Base-by-base conservation (phyloP, 129 eudicot species). In the Tagetes patula region DNA sequence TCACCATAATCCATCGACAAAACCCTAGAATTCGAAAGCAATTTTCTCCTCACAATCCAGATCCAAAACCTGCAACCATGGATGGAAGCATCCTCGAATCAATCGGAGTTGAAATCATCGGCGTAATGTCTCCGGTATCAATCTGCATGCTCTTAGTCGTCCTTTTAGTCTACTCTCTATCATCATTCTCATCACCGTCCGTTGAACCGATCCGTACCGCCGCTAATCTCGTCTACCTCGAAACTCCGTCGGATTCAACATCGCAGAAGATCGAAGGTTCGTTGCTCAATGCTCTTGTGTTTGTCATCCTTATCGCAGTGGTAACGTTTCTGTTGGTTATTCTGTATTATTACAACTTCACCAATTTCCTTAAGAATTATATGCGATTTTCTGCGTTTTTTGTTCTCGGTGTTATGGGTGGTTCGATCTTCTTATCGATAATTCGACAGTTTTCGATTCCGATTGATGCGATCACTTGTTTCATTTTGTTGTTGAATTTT, bases 131-230 rank as follows among this genome's bases (percentile, higher is more conserved):
- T 7, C 99, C 99, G 14, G 99, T 95, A 36, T 95, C 99, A 41
- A 87, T 90, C 59, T 90, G 97, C 72, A 95, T 95, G 99, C 76
- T 95, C 50, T 61, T 88, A n/a, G 99, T 95, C 20, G 96, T 90
- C 85, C 91, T 95, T 13, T 70, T 94, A 37, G 94, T 95, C 76
- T 87, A 82, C 90, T 58, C 96, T 40, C 84, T 84, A 84, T 58
- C 88, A 65, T 48, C 88, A 20, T 42, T 82, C 46, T 2, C 88
- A 72, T 14, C 85, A 42, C 10, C 85, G 54, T 58, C 84, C 77
- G 63, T 56, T 66, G 76, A 73, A 59, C 87, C 88, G 27, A 80
- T 90, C 89, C 87, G 88, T 45, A 88, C 99, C 60, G 99, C 99
- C 78, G 99, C 99, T 8, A 95, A 88, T 73, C 86, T 95, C 42